Evolutionary conservation across 2,329 filamentous ascomycete species (phyloP), one percentile per base, ranked within the genome.

Genomic region (Sclerotiophoma versabilis): DNA sequence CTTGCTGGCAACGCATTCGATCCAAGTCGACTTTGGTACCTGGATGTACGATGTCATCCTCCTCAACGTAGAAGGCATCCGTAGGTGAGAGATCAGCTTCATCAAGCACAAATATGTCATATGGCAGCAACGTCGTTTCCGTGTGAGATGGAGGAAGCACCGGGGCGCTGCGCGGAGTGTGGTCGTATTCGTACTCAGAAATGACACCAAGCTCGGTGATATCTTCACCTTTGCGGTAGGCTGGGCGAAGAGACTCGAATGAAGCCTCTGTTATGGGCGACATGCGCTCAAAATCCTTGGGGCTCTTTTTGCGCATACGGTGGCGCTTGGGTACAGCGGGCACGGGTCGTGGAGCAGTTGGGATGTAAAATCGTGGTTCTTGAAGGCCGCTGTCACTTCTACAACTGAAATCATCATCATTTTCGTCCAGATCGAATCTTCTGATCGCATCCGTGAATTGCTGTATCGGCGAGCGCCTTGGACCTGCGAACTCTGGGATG

Each of bases 231-330:
- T 43, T 44, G 22, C 49, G 48, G n/a, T 59, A 62, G 5, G 38
- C 46, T 19, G 46, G 29, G 10, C 49, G 49, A 14, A 63, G 39
- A 20, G 60, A 58, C n/a, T 64, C 65, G 32, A 54, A 41, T 12
- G 64, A 65, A 14, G 53, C 45, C 46, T 70, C 67, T 12, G 60
- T 69, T 45, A 69, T 69, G 9, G 66, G 61, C 4, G 65, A 47
- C 65, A 70, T 66, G 8, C 44, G 49, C 22, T 68, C 48, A 3
- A 70, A 43, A 9, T 44, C 43, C 43, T 64, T 69, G 20, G 54
- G 30, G 1, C 26, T 32, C 34, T 49, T 63, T 54, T 53, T 66
- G 38, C 52, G 54, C 22, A 22, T 57, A 19, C 53, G 51, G 15
- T 46, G 50, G 23, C 48, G 53, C 41, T 38, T 54, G 9, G 49